Conservation (phyloP, 805 yeast genomes). For the Yarrowia yakushimensis region DNA sequence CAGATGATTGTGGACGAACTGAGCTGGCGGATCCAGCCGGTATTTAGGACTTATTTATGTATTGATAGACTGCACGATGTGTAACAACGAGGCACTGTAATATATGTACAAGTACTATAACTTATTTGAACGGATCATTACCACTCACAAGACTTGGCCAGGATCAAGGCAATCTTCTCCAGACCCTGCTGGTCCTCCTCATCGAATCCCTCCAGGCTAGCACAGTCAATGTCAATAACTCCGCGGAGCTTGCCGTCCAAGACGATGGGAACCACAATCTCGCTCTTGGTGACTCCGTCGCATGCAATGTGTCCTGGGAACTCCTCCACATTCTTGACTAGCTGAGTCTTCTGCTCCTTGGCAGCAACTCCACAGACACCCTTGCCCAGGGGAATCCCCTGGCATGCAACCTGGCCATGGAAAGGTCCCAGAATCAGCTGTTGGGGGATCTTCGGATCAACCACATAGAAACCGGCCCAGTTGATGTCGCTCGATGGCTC, state of each 20-base stretch:
- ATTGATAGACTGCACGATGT: background rate
- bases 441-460: constrained; percentile 39
- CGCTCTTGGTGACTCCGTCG: constrained; percentile 91
- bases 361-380: constrained; percentile 97
- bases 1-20: constrained; percentile 22
- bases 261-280: constrained; percentile 83
- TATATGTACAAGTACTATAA: background rate
- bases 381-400: constrained; percentile 65
- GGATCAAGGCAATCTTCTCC: constrained; percentile 53
- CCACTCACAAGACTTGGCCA: constrained; percentile 57
- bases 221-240: constrained; percentile 84
- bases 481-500: constrained; percentile 51
- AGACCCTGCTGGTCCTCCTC: constrained; percentile 55
- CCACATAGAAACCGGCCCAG: constrained; percentile 91
- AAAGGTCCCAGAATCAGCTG: constrained; percentile 83
- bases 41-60: constrained; percentile 6
- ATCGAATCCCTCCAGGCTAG: constrained; percentile 61
- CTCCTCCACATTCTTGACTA: constrained; percentile 71
- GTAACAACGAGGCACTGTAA: background rate
- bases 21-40: background rate
- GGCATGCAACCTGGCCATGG: constrained; percentile 97
- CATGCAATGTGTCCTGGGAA: constrained; percentile 96
- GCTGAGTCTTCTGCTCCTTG: constrained; percentile 51
- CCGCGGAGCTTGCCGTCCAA: constrained; percentile 51
- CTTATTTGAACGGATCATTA: background rate